Base-by-base conservation (phyloP, 331 rosid genomes). In the Phaseolus coccineus region DNA sequence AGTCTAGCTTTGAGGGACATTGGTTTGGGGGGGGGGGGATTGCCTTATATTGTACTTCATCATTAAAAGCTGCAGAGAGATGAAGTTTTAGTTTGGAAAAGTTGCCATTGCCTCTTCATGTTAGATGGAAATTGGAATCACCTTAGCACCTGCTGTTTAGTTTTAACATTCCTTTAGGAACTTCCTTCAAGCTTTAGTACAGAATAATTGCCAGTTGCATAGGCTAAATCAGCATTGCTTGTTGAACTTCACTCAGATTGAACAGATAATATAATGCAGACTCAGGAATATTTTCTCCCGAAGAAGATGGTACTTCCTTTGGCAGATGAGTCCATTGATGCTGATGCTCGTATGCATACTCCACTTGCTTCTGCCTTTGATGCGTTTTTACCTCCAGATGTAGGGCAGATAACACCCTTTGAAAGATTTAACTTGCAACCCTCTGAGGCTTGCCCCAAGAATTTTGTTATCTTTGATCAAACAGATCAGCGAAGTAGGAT, bases 381-480 rank as follows among this genome's bases (percentile, higher is more conserved):
- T 81, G 81, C 87, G 22, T 90, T 71, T 66, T 84, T 90, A 61
- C 93, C 97, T 80, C 85, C 93, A 1, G 84, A 81, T 74, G 81
- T 82, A 50, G 85, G 85, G 83, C 90, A 84, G 80, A 61, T 85
- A 69, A 87, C 84, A 35, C 92, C 96, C 39, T 86, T 87, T 39
- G 90, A 88, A 82, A 88, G 88, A 73, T 88, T 90, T 83, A 89
- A 92, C 55, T 78, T 90, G 84, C 96, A 90, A 79, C 89, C 97
- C 73, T 94, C 96, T 50, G 91, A 84, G 81, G 87, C 85, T 56
- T 94, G 96, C 90, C 97, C 98, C 0, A 90, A 83, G 92, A 94
- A 90, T 81, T 94, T 89, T 85, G 84, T 94, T 46, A 87, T 94
- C 77, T 92, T 92, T n/a, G 97, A 94, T 80, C 95, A 94, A 79